Evolutionary conservation across 345 rosid species (phyloP).

Genomic region (Passiflora organensis): DNA sequence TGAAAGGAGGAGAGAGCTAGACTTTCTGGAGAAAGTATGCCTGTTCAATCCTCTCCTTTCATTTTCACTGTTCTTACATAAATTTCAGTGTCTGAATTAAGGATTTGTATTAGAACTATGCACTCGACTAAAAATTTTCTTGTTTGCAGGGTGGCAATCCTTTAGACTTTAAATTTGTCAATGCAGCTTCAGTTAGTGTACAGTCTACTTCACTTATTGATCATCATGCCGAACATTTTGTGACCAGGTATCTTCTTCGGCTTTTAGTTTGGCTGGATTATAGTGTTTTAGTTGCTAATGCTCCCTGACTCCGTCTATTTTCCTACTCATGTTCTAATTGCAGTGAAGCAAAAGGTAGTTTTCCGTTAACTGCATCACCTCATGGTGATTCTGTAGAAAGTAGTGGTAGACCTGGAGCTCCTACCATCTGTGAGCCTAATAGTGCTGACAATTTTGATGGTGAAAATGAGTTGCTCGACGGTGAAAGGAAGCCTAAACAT

Average conservation of each 20-base stretch:
- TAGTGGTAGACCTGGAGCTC: slow-evolving; percentile 82
- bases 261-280: slow-evolving; percentile 10
- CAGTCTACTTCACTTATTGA: slow-evolving; percentile 91
- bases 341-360: slow-evolving; percentile 98
- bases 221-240: slow-evolving; percentile 74
- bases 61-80: slow-evolving; percentile 14
- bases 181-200: slow-evolving; percentile 70
- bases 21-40: slow-evolving; percentile 96
- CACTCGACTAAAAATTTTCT: slow-evolving; percentile 13
- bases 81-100: too few species aligned
- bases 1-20: slow-evolving; percentile 91
- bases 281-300: slow-evolving; percentile 17
- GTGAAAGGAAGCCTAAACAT: slow-evolving; percentile 41
- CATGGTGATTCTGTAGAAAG: slow-evolving; percentile 94
- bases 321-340: slow-evolving; percentile 21
- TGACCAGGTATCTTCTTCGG: slow-evolving; percentile 59
- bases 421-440: slow-evolving; percentile 71
- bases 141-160: slow-evolving; percentile 94
- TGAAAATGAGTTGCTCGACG: slow-evolving; percentile 62
- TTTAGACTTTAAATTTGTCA: slow-evolving; percentile 83
- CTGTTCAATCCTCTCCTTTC: slow-evolving; percentile 15
- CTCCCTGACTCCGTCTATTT: slow-evolving; percentile 3
- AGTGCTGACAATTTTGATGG: slow-evolving; percentile 91
- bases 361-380: slow-evolving; percentile 86
- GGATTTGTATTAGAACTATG: too few species aligned